These are phyloP conservation scores for peach (Prunus persica) DNA, from an alignment of 306 rosid genomes.

Conservation along the genomic window DNA sequence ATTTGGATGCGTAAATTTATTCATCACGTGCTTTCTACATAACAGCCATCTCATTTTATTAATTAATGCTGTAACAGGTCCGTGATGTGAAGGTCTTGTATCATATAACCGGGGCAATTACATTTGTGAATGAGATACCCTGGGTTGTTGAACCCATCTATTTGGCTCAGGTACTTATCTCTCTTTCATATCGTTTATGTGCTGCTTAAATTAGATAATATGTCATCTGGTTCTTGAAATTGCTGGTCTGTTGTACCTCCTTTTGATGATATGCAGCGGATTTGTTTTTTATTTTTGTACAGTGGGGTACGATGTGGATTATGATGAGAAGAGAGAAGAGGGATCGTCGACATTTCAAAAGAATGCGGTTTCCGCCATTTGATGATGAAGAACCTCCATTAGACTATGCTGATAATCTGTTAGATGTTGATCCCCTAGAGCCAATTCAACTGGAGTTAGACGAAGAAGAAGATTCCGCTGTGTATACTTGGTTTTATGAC, in stretches of 20 bases:
- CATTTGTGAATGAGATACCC: conserved; percentile 94
- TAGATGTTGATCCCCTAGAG: conserved; percentile 97
- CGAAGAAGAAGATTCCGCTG: conserved; percentile 99
- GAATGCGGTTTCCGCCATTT: conserved; percentile 99
- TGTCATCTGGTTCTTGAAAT: not conserved
- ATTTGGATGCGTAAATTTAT: conserved; percentile 1
- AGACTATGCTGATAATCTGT: conserved; percentile 94
- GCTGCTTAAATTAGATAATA: not conserved
- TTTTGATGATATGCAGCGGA: conserved; percentile 6
- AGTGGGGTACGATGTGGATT: conserved; percentile 99
- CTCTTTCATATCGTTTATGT: not conserved
- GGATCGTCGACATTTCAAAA: conserved; percentile 96
- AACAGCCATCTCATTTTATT: not conserved
- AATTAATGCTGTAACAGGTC: conserved; percentile 48
- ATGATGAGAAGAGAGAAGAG: conserved; percentile 99
- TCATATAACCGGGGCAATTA: conserved; percentile 98
- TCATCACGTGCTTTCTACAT: not conserved
- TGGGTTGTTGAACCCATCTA: conserved; percentile 99
- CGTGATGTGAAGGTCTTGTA: conserved; percentile 92
- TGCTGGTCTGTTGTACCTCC: not conserved
- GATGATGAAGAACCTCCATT: conserved; percentile 99
- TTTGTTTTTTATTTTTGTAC: conserved; percentile 14
- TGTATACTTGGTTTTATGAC: conserved; percentile 94
- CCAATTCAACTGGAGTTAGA: conserved; percentile 96
- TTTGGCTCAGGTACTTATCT: conserved; percentile 75